Percentiles rank a stretch among this genome's conserved stretches.
Conservation (phyloP, 2,329 filamentous ascomycete species). For the Neoscytalidium dimidiatum region DNA sequence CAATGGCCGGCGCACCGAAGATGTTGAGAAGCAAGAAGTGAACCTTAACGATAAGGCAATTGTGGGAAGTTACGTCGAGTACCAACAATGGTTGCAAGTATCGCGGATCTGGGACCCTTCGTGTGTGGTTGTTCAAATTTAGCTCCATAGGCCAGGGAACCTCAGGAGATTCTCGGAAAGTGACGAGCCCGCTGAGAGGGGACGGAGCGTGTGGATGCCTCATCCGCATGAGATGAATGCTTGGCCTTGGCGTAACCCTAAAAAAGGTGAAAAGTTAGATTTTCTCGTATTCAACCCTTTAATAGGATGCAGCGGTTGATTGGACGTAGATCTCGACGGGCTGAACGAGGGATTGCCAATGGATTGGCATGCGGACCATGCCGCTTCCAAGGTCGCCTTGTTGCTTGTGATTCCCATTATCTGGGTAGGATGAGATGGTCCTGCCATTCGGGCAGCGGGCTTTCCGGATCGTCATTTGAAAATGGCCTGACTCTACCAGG, state of each 20-base stretch:
- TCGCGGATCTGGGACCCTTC: not conserved
- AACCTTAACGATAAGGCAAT: not conserved
- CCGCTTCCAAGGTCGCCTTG: not conserved
- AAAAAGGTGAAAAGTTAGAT: not conserved
- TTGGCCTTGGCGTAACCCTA: slow-evolving; percentile 1
- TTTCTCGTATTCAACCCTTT: not conserved
- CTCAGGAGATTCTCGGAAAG: not conserved
- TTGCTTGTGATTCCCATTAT: not conserved
- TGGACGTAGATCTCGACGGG: not conserved
- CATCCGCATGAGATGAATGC: not conserved
- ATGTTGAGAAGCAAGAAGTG: not conserved
- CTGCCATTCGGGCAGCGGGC: not conserved
- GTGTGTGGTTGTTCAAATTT: not conserved
- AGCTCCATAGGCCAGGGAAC: not conserved
- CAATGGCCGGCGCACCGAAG: not conserved
- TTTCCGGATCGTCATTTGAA: not conserved
- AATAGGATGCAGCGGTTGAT: not conserved
- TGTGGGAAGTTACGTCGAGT: not conserved
- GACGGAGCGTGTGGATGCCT: not conserved
- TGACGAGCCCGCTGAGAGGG: not conserved
- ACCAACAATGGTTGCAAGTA: not conserved
- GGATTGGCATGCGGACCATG: not conserved
- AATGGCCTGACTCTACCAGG: not conserved
- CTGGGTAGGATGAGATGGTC: not conserved
- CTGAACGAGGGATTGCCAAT: not conserved